Base-by-base conservation (phyloP, 495 filamentous ascomycete species). In the Penicillium macrosclerotiorum region DNA sequence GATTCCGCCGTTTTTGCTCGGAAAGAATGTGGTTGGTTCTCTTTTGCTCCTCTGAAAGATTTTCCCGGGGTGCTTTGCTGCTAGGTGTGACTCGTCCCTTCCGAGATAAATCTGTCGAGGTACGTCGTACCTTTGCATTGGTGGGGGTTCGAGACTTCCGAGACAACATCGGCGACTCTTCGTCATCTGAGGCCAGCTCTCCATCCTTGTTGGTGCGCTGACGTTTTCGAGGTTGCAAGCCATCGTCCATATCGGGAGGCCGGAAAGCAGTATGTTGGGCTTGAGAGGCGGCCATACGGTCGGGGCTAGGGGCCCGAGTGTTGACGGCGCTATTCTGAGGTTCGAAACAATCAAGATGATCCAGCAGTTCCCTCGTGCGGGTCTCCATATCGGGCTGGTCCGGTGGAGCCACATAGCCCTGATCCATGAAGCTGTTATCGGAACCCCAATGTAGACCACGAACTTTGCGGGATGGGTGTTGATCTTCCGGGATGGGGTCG, bases 11-110 rank as follows among this genome's bases (percentile, higher is more conserved):
- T 61, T 90, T 91, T 64, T 93, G 85, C 63, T 96, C 90, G 26
- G 89, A 94, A 38, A 80, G 74, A 54, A 95, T 94, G 62, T 96
- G 90, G 49, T 95, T 94, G 49, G 81, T 82, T 30, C 89, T 73
- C 67, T 93, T 95, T 62, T 95, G 84, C 43, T 86, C 84, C 47
- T 90, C 87, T 0, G 84, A 84, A 20, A 96, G 74, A 53, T 92
- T 92, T 62, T 90, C 85, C 17, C 89, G 79, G 1, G 74, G 61
- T 2, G 69, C 22, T 63, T 84, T 88, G 35, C 57, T 51, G 19
- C 55, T 57, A 26, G 59, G 55, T 8, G 54, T 63, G 1, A 61
- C 25, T 35, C 62, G 60, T 8, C 60, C 48, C 47, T 68, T 73
- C 25, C 62, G 55, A 11, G 59, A 57, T 8, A 47, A 40, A 8